Base-by-base conservation (phyloP, 164 flowering plant species). In the Tetracentron sinense region DNA sequence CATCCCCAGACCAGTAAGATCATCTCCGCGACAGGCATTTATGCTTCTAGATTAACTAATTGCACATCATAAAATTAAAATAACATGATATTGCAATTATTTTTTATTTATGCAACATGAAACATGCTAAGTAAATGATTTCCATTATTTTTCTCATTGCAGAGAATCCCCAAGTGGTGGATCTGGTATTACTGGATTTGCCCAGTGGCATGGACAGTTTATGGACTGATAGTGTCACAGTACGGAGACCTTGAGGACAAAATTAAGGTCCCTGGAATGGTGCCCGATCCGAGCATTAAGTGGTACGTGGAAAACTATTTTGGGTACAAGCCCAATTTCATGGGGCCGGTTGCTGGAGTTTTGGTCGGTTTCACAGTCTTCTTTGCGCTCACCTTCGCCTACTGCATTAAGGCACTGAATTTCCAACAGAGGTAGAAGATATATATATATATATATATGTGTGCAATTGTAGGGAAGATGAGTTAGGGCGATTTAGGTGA, bases 131-230 rank as follows among this genome's bases (percentile, higher is more conserved):
- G n/a, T n/a, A n/a, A n/a, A n/a, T n/a, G n/a, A n/a, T n/a, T n/a
- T n/a, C n/a, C n/a, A n/a, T n/a, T n/a, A n/a, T 17, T n/a, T 15
- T 52, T 51, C 16, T 25, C 0, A 21, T 26, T 75, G 64, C 89
- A 89, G 94, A 83, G 53, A 78, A 87, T 89, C 64, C 96, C 95
- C 12, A 81, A 78, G 69, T 92, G 94, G 92, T 89, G 96, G 96
- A 50, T 88, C 7, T 92, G 97, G 97, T 92, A 84, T 56, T 92
- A 89, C 70, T 92, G 90, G 90, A 77, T 89, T 6, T 82, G 92
- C 75, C 94, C 96, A 0, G 82, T 87, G 35, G 88, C 98, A 6
- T 92, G 98, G 96, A 89, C 97, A 14, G 86, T 89, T 19, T 89
- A 92, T 44, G 97, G 98, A 28, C 56, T 84, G 59, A 84, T 89